Percentiles rank a stretch among this genome's conserved stretches.
phyloP scores from a whole-genome alignment of 495 filamentous ascomycete genomes.

The Achaetomiella virescens region DNA sequence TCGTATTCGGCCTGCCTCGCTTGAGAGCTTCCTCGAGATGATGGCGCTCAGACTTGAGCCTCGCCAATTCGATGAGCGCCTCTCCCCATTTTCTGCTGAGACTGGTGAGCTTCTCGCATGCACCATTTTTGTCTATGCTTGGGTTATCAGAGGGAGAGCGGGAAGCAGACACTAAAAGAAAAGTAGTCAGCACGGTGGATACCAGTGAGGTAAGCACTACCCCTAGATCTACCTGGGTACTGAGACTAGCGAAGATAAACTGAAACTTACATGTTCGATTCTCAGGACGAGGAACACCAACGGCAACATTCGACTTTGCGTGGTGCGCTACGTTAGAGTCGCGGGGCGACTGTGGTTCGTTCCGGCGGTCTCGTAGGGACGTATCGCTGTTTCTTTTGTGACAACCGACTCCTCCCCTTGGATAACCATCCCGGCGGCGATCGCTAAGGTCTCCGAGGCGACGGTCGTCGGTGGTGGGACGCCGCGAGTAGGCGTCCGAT shows the following conservation, averaged over 20 bases:
- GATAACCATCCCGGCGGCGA: conserved; percentile 13
- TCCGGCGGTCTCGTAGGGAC: neutral
- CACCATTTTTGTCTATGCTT: neutral
- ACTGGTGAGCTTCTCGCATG: neutral
- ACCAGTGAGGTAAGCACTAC: neutral
- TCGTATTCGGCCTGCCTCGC: conserved; percentile 21
- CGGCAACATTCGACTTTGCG: neutral
- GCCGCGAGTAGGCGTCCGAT: conserved; percentile 17
- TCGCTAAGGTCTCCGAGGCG: conserved; percentile 11
- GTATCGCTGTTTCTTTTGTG: conserved; percentile 1
- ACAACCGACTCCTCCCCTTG: neutral
- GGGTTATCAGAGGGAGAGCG: neutral
- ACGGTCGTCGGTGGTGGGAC: conserved; percentile 19
- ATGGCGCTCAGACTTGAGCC: conserved; percentile 6
- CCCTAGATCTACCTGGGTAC: too few species aligned
- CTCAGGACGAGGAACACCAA: neutral
- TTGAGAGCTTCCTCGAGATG: conserved; percentile 10
- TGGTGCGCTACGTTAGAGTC: neutral
- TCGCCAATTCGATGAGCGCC: neutral
- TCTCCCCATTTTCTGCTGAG: neutral
- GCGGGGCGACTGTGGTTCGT: neutral
- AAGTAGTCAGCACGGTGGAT: neutral
- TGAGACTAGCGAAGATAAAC: neutral
- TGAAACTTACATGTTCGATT: neutral
- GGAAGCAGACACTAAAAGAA: neutral